These are phyloP conservation scores for Thermomucor indicae-seudaticae DNA, from an alignment of 371 early-diverging fungal species.

Conservation along the genomic window DNA sequence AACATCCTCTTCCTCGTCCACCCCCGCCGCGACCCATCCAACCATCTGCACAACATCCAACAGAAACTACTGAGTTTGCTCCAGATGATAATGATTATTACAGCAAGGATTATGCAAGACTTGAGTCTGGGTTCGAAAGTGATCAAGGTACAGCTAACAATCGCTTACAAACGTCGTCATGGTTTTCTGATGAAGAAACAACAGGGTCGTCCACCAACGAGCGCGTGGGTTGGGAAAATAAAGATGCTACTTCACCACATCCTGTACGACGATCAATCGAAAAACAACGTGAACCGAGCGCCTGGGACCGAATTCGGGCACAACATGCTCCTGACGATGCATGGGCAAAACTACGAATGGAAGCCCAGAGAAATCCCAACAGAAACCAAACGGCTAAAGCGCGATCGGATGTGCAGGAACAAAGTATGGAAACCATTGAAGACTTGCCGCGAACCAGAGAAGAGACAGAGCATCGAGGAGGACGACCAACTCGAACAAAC, in stretches of 20 bases:
- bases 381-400: constrained; percentile 11
- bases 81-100: background rate
- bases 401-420: constrained; percentile 23
- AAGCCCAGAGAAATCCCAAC: constrained; percentile 25
- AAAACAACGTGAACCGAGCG: constrained; percentile 20
- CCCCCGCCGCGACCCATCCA: constrained; percentile 4
- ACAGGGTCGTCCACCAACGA: too few species aligned
- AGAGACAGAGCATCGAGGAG: constrained; percentile 21
- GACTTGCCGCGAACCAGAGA: constrained; percentile 44
- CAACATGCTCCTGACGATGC: constrained; percentile 34
- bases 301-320: constrained; percentile 44
- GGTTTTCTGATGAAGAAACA: constrained; percentile 4
- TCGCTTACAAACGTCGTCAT: background rate
- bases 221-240: too few species aligned
- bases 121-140: constrained; percentile 9
- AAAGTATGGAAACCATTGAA: constrained; percentile 15
- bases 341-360: constrained; percentile 34
- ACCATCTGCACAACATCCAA: background rate
- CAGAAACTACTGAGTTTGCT: background rate
- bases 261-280: too few species aligned
- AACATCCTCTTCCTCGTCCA: constrained; percentile 4
- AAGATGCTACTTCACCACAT: too few species aligned
- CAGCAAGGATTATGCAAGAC: constrained; percentile 9
- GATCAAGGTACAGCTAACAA: constrained; percentile 7
- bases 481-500: constrained; percentile 17